Evolutionary conservation across 2,329 filamentous ascomycete genomes (phyloP).

Genomic region (Neofusicoccum sp.): DNA sequence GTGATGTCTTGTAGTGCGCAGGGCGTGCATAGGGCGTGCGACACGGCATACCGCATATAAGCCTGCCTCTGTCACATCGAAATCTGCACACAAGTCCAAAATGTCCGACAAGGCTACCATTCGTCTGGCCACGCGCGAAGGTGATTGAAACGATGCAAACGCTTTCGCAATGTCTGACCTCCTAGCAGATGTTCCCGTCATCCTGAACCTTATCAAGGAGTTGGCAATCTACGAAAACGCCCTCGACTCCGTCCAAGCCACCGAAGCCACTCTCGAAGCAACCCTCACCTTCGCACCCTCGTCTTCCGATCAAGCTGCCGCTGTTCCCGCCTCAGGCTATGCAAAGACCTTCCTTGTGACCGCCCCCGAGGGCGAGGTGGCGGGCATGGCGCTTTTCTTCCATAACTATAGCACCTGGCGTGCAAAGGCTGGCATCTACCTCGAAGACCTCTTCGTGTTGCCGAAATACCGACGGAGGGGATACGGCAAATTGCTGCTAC

Average conservation of each 20-base stretch:
- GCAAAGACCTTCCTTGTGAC: slow-evolving; percentile 70
- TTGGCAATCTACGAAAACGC: slow-evolving; percentile 87
- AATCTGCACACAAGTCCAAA: neutral
- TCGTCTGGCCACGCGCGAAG: slow-evolving; percentile 60
- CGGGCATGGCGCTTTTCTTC: slow-evolving; percentile 86
- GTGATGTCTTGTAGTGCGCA: slow-evolving; percentile 2
- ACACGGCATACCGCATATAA: neutral
- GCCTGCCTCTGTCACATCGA: neutral
- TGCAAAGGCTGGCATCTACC: slow-evolving; percentile 80
- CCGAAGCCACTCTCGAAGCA: slow-evolving; percentile 65
- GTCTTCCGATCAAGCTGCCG: slow-evolving; percentile 22
- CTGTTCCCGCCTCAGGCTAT: slow-evolving; percentile 51
- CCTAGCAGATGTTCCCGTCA: slow-evolving; percentile 70
- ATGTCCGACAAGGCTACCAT: slow-evolving; percentile 38
- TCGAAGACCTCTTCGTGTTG: slow-evolving; percentile 89
- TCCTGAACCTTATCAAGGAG: slow-evolving; percentile 77
- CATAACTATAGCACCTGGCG: slow-evolving; percentile 97
- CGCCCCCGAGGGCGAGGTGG: slow-evolving; percentile 47
- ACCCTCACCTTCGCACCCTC: slow-evolving; percentile 74
- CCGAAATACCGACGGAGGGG: slow-evolving; percentile 68
- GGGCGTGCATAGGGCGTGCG: neutral
- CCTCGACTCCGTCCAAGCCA: slow-evolving; percentile 71
- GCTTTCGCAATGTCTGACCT: slow-evolving; percentile 2
- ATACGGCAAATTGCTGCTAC: slow-evolving; percentile 74
- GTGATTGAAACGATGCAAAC: slow-evolving; percentile 34